Percentiles rank a stretch among this genome's conserved stretches.
These are phyloP conservation scores for Mortierella antarctica DNA, from an alignment of 192 early-diverging fungal genomes.

Conservation along the genomic window DNA sequence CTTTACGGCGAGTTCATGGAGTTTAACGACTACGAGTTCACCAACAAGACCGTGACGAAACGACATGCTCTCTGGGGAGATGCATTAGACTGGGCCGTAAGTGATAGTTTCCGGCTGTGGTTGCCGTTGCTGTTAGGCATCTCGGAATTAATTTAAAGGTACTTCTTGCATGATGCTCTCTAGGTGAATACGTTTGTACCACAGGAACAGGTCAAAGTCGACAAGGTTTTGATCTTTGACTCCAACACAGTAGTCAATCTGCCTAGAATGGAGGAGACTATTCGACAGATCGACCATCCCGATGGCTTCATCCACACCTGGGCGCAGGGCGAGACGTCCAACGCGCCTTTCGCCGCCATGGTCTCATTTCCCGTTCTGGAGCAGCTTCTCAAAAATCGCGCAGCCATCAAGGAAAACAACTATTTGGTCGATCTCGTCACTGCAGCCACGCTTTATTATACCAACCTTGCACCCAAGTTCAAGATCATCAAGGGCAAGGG, in stretches of 20 bases:
- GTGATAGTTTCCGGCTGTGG: neutral
- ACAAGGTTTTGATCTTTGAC: conserved; percentile 44
- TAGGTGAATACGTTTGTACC: conserved; percentile 47
- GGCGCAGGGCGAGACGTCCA: conserved; percentile 6
- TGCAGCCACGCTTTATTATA: conserved; percentile 18
- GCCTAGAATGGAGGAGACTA: conserved; percentile 28
- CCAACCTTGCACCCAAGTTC: conserved; percentile 33
- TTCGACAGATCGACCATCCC: neutral
- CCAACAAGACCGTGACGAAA: conserved; percentile 20
- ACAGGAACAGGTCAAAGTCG: conserved; percentile 20
- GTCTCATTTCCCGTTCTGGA: conserved; percentile 52
- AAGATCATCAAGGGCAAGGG: conserved; percentile 19
- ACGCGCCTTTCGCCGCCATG: conserved; percentile 52
- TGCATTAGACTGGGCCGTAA: conserved; percentile 50
- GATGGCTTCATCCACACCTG: conserved; percentile 25
- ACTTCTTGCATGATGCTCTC: neutral
- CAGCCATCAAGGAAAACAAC: conserved; percentile 23
- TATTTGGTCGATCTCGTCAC: conserved; percentile 20
- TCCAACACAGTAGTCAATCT: conserved; percentile 35
- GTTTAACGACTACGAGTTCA: conserved; percentile 55
- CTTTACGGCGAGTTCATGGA: conserved; percentile 65
- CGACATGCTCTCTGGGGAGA: conserved; percentile 32
- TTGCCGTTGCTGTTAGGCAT: neutral
- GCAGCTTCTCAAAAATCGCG: conserved; percentile 10
- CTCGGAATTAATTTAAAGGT: no score